Conservation (phyloP, 2,329 filamentous ascomycete species). For the Magnaporthales sp. region DNA sequence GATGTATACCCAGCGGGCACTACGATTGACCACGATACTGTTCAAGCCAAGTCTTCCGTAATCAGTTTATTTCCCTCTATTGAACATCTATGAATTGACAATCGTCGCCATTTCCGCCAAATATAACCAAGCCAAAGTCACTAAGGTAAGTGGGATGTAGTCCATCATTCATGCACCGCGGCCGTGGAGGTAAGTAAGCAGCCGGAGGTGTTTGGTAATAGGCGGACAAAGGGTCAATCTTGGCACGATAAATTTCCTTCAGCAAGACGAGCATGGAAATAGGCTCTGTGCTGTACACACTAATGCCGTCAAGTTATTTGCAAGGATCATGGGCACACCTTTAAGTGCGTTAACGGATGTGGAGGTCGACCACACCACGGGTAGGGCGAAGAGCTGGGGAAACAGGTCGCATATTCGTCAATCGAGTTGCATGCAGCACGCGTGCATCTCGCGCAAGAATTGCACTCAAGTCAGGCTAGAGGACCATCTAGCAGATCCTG, state of each 20-base stretch:
- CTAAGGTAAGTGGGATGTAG: constrained; percentile 25
- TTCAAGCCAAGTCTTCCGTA: background rate
- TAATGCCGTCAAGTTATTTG: constrained; percentile 33
- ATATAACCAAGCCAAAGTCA: background rate
- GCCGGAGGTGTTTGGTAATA: constrained; percentile 51
- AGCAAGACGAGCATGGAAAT: constrained; percentile 40
- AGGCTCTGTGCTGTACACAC: constrained; percentile 52
- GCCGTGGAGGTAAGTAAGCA: constrained; percentile 24
- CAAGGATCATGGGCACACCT: background rate
- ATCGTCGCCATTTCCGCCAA: background rate
- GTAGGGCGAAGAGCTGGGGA: background rate
- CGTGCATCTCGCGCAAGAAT: background rate
- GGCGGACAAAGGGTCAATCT: constrained; percentile 36
- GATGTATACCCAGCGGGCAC: background rate
- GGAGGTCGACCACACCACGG: background rate
- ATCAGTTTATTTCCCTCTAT: background rate
- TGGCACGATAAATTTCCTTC: constrained; percentile 50
- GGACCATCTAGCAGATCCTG: background rate
- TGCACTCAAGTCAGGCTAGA: background rate
- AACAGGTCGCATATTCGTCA: background rate
- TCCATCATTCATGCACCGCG: constrained; percentile 48
- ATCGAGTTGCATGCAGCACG: background rate
- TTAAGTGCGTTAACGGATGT: background rate
- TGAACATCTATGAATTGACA: background rate
- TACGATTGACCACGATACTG: background rate